These are phyloP conservation scores for Septoria petroselini DNA, from an alignment of 2,329 filamentous ascomycete genomes.

Conservation along the genomic window DNA sequence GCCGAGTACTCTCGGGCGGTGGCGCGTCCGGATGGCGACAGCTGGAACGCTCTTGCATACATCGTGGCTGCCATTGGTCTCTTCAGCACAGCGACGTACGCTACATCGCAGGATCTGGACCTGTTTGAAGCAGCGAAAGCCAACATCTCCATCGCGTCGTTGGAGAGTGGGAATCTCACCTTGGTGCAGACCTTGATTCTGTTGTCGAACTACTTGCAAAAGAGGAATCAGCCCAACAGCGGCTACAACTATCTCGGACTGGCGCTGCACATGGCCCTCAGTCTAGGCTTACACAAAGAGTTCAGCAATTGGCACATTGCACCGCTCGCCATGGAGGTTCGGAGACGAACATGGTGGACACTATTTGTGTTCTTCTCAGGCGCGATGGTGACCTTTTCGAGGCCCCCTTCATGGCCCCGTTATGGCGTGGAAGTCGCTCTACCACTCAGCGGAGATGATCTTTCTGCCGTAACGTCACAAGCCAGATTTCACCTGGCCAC, in stretches of 20 bases:
- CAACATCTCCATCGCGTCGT: slow-evolving; percentile 46
- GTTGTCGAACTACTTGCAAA: slow-evolving; percentile 51
- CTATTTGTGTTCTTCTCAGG: slow-evolving; percentile 49
- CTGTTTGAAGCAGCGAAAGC: slow-evolving; percentile 48
- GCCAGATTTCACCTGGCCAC: slow-evolving; percentile 48
- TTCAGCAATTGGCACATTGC: slow-evolving; percentile 49
- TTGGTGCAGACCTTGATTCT: slow-evolving; percentile 49
- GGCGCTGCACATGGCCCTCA: slow-evolving; percentile 51
- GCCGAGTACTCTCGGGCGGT: slow-evolving; percentile 48
- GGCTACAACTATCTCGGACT: slow-evolving; percentile 51
- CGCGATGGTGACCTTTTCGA: slow-evolving; percentile 51
- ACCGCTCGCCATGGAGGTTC: slow-evolving; percentile 39
- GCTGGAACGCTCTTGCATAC: slow-evolving; percentile 48
- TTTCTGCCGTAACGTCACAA: slow-evolving; percentile 46
- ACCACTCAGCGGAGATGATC: slow-evolving; percentile 49
- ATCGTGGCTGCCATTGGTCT: slow-evolving; percentile 48
- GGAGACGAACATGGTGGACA: slow-evolving; percentile 39
- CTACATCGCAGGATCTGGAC: slow-evolving; percentile 44
- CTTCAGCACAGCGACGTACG: slow-evolving; percentile 41
- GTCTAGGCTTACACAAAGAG: slow-evolving; percentile 51
- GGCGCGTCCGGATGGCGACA: slow-evolving; percentile 42
- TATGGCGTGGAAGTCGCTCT: slow-evolving; percentile 45
- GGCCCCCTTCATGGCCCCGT: slow-evolving; percentile 48
- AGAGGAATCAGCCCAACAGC: slow-evolving; percentile 51
- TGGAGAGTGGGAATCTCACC: slow-evolving; percentile 51